phyloP scores from a whole-genome alignment of 768 basidiomycete species.

The Calocybe cyanea region DNA sequence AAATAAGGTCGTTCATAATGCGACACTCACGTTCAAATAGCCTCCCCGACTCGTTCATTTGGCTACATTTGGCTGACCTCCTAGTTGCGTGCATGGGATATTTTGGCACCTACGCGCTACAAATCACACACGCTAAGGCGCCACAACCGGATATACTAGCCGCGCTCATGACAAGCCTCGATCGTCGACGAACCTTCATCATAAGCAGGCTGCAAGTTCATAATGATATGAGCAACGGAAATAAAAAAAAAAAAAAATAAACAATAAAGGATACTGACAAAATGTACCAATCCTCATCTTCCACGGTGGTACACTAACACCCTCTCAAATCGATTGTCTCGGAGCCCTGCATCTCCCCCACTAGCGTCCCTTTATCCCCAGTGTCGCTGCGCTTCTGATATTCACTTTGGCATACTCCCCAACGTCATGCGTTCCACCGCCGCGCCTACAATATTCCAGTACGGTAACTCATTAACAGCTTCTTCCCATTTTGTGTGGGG shows the following conservation, averaged over 20 bases:
- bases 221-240: constrained; percentile 1
- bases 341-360: constrained; percentile 89
- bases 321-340: constrained; percentile 85
- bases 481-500: constrained; percentile 38
- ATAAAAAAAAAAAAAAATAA: constrained; percentile 3
- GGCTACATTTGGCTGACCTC: too few relatives aligned
- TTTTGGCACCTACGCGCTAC: constrained; percentile 81
- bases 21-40: too few relatives aligned
- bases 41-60: too few relatives aligned
- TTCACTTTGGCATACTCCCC: constrained; percentile 89
- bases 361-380: constrained; percentile 88
- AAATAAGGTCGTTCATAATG: too few relatives aligned
- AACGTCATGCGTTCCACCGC: constrained; percentile 76
- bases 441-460: constrained; percentile 56
- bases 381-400: constrained; percentile 82
- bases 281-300: constrained; percentile 88
- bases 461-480: constrained; percentile 26
- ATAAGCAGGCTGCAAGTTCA: constrained; percentile 63
- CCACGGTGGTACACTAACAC: constrained; percentile 53
- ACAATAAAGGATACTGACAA: constrained; percentile 53
- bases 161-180: constrained; percentile 66
- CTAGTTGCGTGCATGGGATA: constrained; percentile 43
- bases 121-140: constrained; percentile 80
- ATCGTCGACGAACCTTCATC: constrained; percentile 84
- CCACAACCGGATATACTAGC: constrained; percentile 85